Conservation (phyloP, 257 asterid genomes). For the Ajuga chamaepitys region DNA sequence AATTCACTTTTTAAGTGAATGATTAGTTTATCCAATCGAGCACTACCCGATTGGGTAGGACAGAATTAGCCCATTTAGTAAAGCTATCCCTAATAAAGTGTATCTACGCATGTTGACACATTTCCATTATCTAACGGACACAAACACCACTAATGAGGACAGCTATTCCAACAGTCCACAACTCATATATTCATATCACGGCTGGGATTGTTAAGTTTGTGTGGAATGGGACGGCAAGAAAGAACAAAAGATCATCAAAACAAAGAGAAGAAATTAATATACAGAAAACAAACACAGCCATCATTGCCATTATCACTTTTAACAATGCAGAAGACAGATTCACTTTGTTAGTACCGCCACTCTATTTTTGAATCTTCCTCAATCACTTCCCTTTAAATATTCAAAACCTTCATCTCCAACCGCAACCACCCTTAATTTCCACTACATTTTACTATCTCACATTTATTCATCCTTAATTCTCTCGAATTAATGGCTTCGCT, state of each 20-base stretch:
- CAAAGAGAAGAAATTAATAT: background rate
- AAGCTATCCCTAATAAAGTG: no score
- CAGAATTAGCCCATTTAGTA: no score
- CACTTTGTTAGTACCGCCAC: conserved; percentile 17
- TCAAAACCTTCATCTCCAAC: background rate
- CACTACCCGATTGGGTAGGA: no score
- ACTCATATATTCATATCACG: no score
- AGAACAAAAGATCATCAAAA: background rate
- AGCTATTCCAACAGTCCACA: no score
- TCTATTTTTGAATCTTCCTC: conserved; percentile 3
- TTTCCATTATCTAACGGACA: no score
- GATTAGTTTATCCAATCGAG: no score
- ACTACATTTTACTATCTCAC: no score
- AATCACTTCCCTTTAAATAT: conserved; percentile 13
- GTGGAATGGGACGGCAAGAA: background rate
- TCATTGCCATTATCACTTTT: conserved; percentile 18
- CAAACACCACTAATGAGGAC: no score
- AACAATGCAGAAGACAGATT: conserved; percentile 6
- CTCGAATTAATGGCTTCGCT: conserved; percentile 33
- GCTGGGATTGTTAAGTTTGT: no score
- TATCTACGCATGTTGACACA: no score
- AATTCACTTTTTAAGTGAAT: no score
- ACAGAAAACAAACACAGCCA: background rate
- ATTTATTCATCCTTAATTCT: background rate
- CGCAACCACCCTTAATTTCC: background rate